A percentile compares a stretch with the other conserved stretches of the same genome.
phyloP scores from a whole-genome alignment of 2,329 filamentous ascomycete genomes.

The Phaeosphaeria sp. region DNA sequence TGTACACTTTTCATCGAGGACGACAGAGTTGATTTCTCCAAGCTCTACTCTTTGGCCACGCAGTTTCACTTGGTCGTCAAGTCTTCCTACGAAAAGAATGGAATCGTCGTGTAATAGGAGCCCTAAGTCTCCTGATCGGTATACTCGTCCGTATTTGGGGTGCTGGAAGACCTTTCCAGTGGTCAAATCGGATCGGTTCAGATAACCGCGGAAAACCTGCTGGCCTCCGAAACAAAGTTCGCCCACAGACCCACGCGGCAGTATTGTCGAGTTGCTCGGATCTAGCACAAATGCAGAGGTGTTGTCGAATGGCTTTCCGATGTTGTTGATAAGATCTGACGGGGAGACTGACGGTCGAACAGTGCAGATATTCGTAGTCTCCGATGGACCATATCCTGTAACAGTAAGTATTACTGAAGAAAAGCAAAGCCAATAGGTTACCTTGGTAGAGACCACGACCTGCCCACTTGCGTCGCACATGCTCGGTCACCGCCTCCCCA shows the following conservation, averaged over 20 bases:
- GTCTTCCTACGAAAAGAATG: slow-evolving; percentile 73
- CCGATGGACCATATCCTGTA: slow-evolving; percentile 76
- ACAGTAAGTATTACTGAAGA: slow-evolving; percentile 1
- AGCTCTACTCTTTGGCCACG: slow-evolving; percentile 82
- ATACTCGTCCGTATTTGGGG: slow-evolving; percentile 72
- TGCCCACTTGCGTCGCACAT: slow-evolving; percentile 74
- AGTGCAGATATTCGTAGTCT: slow-evolving; percentile 88
- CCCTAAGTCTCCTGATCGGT: slow-evolving; percentile 83
- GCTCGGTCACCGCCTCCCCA: slow-evolving; percentile 78
- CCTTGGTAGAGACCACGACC: slow-evolving; percentile 73
- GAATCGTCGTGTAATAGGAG: slow-evolving; percentile 79
- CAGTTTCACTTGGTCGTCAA: slow-evolving; percentile 83
- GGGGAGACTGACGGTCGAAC: slow-evolving; percentile 66
- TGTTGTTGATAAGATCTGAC: slow-evolving; percentile 71
- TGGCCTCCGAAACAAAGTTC: slow-evolving; percentile 88
- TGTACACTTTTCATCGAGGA: slow-evolving; percentile 61
- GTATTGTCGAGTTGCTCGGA: slow-evolving; percentile 40
- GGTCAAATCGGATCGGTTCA: slow-evolving; percentile 69
- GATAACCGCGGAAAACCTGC: slow-evolving; percentile 77
- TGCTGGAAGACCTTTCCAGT: slow-evolving; percentile 72
- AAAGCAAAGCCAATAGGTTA: slow-evolving; percentile 16
- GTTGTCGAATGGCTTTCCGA: slow-evolving; percentile 77
- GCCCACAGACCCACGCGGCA: slow-evolving; percentile 76
- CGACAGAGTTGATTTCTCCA: slow-evolving; percentile 71
- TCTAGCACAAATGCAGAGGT: slow-evolving; percentile 75